Conservation (phyloP, 352 stramenopile genomes). For the Plasmopara muralis region DNA sequence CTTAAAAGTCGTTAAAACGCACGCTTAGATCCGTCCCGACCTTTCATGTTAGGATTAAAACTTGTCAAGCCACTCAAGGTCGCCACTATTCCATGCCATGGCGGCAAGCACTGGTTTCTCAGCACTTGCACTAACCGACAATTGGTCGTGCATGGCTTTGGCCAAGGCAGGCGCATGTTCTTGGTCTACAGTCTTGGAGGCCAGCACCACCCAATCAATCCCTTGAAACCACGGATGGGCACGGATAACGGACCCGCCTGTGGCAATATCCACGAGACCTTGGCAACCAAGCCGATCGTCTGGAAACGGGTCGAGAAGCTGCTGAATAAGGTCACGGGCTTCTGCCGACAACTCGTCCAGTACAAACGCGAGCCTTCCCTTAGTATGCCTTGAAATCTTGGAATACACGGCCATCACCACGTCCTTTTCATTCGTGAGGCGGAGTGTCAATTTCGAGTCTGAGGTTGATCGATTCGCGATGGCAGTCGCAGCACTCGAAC, state of each 20-base stretch:
- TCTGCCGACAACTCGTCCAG: conserved; percentile 48
- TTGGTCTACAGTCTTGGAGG: conserved; percentile 53
- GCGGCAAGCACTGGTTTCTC: conserved; percentile 62
- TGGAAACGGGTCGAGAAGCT: conserved; percentile 68
- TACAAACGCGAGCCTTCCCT: conserved; percentile 46
- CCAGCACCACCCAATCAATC: conserved; percentile 71
- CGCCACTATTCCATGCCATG: conserved; percentile 30
- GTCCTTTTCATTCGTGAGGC: conserved; percentile 61
- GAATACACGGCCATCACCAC: conserved; percentile 82
- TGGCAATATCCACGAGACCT: conserved; percentile 68
- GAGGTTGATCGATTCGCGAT: conserved; percentile 27
- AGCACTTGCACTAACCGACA: conserved; percentile 16
- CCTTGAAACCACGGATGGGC: conserved; percentile 74
- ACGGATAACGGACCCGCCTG: conserved; percentile 72
- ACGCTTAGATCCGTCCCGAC: conserved; percentile 20
- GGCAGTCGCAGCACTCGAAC: conserved; percentile 7
- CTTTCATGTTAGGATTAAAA: conserved; percentile 37
- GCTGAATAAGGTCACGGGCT: conserved; percentile 46
- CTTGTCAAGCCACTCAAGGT: conserved; percentile 75
- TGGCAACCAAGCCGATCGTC: conserved; percentile 64
- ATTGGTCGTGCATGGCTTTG: conserved; percentile 56
- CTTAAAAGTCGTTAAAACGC: background rate
- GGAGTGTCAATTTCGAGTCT: conserved; percentile 21
- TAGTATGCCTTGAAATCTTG: conserved; percentile 76
- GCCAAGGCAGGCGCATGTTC: conserved; percentile 44